Conservation (phyloP, 805 yeast species). For the Komagataella phaffii region DNA sequence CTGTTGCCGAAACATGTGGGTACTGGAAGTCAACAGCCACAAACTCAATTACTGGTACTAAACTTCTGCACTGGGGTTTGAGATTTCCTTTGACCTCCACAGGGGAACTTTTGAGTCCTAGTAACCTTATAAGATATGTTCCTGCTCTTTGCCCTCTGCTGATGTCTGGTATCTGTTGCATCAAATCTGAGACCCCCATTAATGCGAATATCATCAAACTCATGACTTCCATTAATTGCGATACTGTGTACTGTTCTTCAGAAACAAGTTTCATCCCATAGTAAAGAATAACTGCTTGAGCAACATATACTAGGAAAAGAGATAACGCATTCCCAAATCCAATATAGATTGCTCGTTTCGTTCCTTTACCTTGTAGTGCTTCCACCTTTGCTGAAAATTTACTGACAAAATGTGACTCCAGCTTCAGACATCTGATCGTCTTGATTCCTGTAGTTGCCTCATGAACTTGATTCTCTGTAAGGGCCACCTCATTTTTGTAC, state of each 20-base stretch:
- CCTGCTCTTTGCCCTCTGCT: slow-evolving; percentile 72
- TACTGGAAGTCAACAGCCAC: slow-evolving; percentile 36
- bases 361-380: slow-evolving; percentile 25
- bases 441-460: slow-evolving; percentile 47
- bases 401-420: slow-evolving; percentile 31
- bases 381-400: slow-evolving; percentile 20
- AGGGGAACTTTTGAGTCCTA: slow-evolving; percentile 18
- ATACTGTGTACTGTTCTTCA: slow-evolving; percentile 34
- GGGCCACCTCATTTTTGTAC: slow-evolving; percentile 44
- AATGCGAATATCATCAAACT: slow-evolving; percentile 65
- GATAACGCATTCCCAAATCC: slow-evolving; percentile 59
- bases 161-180: slow-evolving; percentile 65
- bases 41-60: slow-evolving; percentile 20
- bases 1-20: slow-evolving; percentile 14
- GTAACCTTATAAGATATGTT: slow-evolving; percentile 29
- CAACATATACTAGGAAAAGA: slow-evolving; percentile 36
- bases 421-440: slow-evolving; percentile 46
- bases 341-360: slow-evolving; percentile 38
- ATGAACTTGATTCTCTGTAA: slow-evolving; percentile 33
- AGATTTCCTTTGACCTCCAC: slow-evolving; percentile 23
- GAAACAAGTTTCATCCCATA: slow-evolving; percentile 72
- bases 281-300: slow-evolving; percentile 64
- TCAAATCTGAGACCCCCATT: slow-evolving; percentile 42
- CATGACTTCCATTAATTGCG: slow-evolving; percentile 54
- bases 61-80: slow-evolving; percentile 11